Percentiles rank a stretch among this genome's conserved stretches.
Evolutionary conservation across 345 rosid species (phyloP).

Genomic region (Pistacia atlantica): DNA sequence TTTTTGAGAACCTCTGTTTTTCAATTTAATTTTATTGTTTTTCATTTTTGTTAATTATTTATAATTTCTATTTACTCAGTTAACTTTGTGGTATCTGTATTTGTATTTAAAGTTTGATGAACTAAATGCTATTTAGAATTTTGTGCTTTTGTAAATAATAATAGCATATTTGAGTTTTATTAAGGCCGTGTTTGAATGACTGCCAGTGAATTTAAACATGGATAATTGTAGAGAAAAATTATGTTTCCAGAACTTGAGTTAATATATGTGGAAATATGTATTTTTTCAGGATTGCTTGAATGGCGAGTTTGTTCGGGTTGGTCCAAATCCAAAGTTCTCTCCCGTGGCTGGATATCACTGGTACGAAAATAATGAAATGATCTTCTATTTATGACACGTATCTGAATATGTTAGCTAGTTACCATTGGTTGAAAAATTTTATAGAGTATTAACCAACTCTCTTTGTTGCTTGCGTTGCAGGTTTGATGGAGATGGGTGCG

Average conservation of each 20-base stretch:
- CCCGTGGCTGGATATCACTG: conserved; percentile 98
- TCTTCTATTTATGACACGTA: neutral
- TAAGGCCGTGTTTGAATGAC: neutral
- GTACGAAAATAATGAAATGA: conserved; percentile 27
- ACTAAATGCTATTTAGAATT: neutral
- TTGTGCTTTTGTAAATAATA: neutral
- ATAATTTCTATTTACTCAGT: neutral
- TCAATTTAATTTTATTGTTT: too few relatives aligned
- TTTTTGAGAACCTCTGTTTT: too few relatives aligned
- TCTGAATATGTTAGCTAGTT: too few relatives aligned
- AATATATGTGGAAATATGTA: neutral
- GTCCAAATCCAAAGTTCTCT: conserved; percentile 87
- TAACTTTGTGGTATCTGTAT: too few relatives aligned
- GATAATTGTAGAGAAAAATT: neutral
- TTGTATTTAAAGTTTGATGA: neutral
- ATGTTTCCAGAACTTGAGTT: neutral
- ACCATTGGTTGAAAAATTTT: neutral
- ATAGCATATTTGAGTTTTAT: neutral
- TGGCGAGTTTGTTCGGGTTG: conserved; percentile 97
- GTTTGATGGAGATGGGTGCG: conserved; percentile 99
- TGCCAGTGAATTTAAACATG: neutral
- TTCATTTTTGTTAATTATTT: neutral
- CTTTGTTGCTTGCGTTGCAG: conserved; percentile 43
- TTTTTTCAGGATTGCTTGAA: conserved; percentile 72
- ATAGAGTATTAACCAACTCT: neutral